phyloP scores from a whole-genome alignment of 1,139 yeast species.

The Yarrowia galli region DNA sequence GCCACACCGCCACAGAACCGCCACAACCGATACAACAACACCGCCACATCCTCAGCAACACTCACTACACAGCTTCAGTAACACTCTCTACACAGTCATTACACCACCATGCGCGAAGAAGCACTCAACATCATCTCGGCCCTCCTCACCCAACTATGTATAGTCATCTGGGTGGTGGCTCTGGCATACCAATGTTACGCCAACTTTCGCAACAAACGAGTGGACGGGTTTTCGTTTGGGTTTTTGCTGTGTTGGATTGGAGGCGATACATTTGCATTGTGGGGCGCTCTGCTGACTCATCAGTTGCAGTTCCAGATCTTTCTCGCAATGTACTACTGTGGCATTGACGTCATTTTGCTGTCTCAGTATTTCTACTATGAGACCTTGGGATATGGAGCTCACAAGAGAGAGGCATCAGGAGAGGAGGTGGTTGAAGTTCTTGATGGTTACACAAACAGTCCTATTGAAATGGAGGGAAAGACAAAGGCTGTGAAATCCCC shows the following conservation, averaged over 20 bases:
- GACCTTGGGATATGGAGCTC: conserved; percentile 28
- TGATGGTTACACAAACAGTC: conserved; percentile 20
- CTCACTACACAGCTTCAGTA: background rate
- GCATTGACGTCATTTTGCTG: conserved; percentile 73
- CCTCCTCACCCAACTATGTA: conserved; percentile 21
- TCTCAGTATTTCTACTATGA: conserved; percentile 78
- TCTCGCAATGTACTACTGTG: conserved; percentile 74
- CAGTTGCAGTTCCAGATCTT: conserved; percentile 80
- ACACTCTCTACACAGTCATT: background rate
- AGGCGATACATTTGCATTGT: conserved; percentile 82
- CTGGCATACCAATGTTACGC: conserved; percentile 85
- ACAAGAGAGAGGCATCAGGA: background rate
- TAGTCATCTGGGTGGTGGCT: conserved; percentile 78
- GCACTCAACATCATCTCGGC: conserved; percentile 9
- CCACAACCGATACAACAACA: background rate
- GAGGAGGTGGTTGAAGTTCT: conserved; percentile 12
- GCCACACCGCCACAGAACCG: background rate
- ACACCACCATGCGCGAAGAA: conserved; percentile 17
- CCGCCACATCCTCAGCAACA: background rate
- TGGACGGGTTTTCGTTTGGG: conserved; percentile 83
- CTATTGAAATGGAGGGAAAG: conserved; percentile 32
- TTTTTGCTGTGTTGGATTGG: conserved; percentile 80
- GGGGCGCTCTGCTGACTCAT: conserved; percentile 79
- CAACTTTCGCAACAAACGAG: conserved; percentile 77
- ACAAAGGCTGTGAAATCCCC: background rate